Evolutionary conservation across 345 rosid genomes (phyloP), one percentile per base, ranked within the genome.

Genomic region (Kandelia obovata): DNA sequence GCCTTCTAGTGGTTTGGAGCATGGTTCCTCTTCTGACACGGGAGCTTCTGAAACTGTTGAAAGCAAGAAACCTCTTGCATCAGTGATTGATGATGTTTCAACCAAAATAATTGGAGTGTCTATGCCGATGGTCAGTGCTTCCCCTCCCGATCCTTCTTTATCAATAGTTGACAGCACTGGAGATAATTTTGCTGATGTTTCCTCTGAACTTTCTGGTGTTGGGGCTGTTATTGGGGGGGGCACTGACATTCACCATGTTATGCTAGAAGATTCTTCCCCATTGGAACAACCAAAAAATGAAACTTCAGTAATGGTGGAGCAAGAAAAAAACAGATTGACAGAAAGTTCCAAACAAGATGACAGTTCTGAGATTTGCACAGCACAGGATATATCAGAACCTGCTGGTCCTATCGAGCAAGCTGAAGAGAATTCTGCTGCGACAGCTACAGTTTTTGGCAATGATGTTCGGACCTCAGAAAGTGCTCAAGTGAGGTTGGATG

Each of bases 201-300:
- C 80, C 23, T 74, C 83, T 27, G 79, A 79, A 71, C 63, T 69
- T 70, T 68, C 80, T 82, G 78, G 65, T 68, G 68, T 64, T 73
- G 68, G 62, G 39, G 47, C 49, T 20, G 30, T 21, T 67, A 53
- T 30, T 62, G 64, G 28, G 65, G 21, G 58, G 65, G 21, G 58
- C 34, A 23, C 39, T 13, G 64, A 58, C 13, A 27, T 20, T 64
- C 51, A 51, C 23, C 77, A 32, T 57, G 53, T 67, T 34, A 67
- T 70, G 75, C 15, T 53, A 21, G 76, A 60, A 73, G 74, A 47
- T 73, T 64, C 79, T 71, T 68, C 74, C 32, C 30, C 28, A 5
- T 71, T 17, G 67, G 77, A 79, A 67, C 73, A 70, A 59, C 53
- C 25, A 53, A 75, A 69, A 19, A 47, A 19, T 69, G 88, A 76